Percentiles rank a stretch among this genome's conserved stretches.
phyloP scores from a whole-genome alignment of 176 grass and related monocot genomes.

The Tillandsia leiboldiana region DNA sequence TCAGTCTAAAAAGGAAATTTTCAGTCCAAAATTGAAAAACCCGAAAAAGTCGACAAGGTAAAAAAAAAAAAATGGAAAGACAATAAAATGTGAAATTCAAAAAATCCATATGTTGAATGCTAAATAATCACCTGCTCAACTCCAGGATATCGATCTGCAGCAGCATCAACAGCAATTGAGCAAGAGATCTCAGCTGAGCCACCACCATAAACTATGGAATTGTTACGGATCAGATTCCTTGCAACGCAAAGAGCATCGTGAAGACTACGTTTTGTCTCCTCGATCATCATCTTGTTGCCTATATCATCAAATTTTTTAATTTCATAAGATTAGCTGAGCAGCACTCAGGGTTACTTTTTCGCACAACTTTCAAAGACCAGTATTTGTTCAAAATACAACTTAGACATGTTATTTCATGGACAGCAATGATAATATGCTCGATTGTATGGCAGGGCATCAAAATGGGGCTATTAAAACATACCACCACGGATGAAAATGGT shows the following conservation, averaged over 20 bases:
- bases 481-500: constrained; percentile 86
- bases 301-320: neutral
- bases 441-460: neutral
- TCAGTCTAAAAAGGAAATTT: too few species aligned
- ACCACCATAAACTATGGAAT: constrained; percentile 74
- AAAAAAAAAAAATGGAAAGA: neutral
- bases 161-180: constrained; percentile 67
- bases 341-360: neutral
- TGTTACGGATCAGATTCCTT: constrained; percentile 85
- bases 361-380: neutral
- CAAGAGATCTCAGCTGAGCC: constrained; percentile 83
- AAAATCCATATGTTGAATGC: neutral
- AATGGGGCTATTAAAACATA: constrained; percentile 23
- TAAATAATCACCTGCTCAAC: constrained; percentile 66
- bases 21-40: too few species aligned
- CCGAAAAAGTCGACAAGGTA: too few species aligned
- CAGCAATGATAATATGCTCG: neutral
- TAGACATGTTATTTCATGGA: neutral
- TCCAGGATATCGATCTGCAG: constrained; percentile 61
- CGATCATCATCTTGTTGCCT: constrained; percentile 96
- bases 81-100: neutral
- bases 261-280: constrained; percentile 81
- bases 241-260: constrained; percentile 79
- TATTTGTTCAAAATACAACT: neutral
- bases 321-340: neutral